These are phyloP conservation scores for Prunus salicina DNA, from an alignment of 306 rosid genomes.

Conservation along the genomic window DNA sequence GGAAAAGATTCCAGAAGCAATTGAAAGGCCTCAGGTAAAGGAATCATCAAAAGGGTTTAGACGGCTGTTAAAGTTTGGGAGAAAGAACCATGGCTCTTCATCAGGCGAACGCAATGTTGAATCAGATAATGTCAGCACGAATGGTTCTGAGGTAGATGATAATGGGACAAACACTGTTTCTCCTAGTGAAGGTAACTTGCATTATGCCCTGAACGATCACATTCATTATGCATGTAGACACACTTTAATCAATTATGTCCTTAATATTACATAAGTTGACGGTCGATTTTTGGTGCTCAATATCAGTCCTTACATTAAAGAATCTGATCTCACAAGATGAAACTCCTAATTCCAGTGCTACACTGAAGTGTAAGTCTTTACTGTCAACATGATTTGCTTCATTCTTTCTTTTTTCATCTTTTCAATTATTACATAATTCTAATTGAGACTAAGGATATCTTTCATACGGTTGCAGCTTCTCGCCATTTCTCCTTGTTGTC, in stretches of 20 bases:
- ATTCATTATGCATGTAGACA: not conserved
- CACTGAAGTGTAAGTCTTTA: conserved; percentile 72
- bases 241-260: not conserved
- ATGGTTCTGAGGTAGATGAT: conserved; percentile 64
- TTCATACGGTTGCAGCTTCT: conserved; percentile 57
- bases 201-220: not conserved
- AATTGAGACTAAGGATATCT: conserved; percentile 8
- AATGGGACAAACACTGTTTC: conserved; percentile 39
- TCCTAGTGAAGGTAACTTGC: conserved; percentile 67
- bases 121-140: conserved; percentile 51
- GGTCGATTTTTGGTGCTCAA: conserved; percentile 21
- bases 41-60: conserved; percentile 78
- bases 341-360: conserved; percentile 56
- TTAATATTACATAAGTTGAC: conserved; percentile 19
- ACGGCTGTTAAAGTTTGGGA: conserved; percentile 78
- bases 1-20: conserved; percentile 82
- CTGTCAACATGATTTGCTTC: conserved; percentile 8
- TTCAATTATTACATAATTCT: not conserved
- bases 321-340: conserved; percentile 86
- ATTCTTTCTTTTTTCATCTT: conserved; percentile 1
- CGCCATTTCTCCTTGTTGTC: conserved; percentile 88
- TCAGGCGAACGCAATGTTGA: conserved; percentile 50
- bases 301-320: conserved; percentile 73
- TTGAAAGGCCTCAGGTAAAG: conserved; percentile 71
- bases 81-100: conserved; percentile 71